Evolutionary conservation across 2,329 filamentous ascomycete species (phyloP).

Genomic region (Lasiodiplodia citricola): DNA sequence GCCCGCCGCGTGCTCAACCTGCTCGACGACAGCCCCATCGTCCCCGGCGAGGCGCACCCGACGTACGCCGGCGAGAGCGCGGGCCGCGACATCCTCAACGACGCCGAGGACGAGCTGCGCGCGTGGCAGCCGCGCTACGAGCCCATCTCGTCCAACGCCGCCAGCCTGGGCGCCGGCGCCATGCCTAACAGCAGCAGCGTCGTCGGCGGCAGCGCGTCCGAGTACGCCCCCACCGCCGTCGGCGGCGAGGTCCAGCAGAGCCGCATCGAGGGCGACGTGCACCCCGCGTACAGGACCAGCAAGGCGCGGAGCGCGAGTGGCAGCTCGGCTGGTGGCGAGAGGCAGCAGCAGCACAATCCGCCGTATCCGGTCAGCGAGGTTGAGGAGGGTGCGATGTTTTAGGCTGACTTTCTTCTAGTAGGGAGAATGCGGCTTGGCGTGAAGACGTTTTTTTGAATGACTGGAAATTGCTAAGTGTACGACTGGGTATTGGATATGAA

Average conservation of each 20-base stretch:
- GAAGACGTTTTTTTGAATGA: not conserved
- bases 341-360: conserved; percentile 4
- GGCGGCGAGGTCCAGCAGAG: conserved; percentile 25
- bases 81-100: conserved; percentile 85
- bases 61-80: conserved; percentile 66
- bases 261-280: conserved; percentile 4
- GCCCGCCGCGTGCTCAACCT: conserved; percentile 83
- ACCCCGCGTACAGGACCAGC: conserved; percentile 18
- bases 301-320: conserved; percentile 18
- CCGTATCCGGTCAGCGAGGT: conserved; percentile 14
- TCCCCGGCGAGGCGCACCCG: conserved; percentile 80
- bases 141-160: conserved; percentile 54
- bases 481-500: too few species aligned
- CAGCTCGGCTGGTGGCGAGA: not conserved
- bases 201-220: not conserved
- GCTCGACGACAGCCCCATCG: conserved; percentile 86
- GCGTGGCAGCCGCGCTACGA: conserved; percentile 69
- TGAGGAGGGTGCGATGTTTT: not conserved
- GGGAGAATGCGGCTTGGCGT: not conserved
- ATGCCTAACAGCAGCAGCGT: conserved; percentile 40
- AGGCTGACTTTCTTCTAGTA: not conserved
- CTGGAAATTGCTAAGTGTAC: too few species aligned
- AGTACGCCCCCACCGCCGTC: not conserved
- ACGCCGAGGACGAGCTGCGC: conserved; percentile 86
- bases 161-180: conserved; percentile 54